Evolutionary conservation across 148 eudicot species (phyloP).

Genomic region (Pharnaceum exiguum): DNA sequence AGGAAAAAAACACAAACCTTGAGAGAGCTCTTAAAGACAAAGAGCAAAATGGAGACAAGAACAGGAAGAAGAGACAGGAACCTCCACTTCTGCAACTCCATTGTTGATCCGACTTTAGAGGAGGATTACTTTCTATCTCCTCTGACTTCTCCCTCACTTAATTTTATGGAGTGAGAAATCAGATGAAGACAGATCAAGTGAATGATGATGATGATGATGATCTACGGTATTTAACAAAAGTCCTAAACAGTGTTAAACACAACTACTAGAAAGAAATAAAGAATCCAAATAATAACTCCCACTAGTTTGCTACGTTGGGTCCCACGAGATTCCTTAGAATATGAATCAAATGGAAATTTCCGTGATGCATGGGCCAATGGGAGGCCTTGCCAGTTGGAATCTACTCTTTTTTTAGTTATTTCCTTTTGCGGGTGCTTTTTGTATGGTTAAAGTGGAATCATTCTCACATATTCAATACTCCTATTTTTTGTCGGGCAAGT

Average conservation of each 20-base stretch:
- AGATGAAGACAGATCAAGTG: too few species aligned
- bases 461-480: too few species aligned
- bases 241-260: too few species aligned
- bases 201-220: too few species aligned
- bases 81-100: slow-evolving; percentile 51
- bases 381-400: slow-evolving; percentile 3
- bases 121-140: slow-evolving; percentile 14
- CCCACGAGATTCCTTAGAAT: slow-evolving; percentile 15
- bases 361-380: slow-evolving; percentile 22
- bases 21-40: slow-evolving; percentile 32
- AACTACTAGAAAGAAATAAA: slow-evolving; percentile 1
- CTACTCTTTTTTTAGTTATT: too few species aligned
- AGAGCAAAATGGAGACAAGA: slow-evolving; percentile 41
- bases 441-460: too few species aligned
- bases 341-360: background rate
- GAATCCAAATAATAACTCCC: too few species aligned
- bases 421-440: too few species aligned
- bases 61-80: slow-evolving; percentile 43
- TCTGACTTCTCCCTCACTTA: background rate
- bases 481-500: too few species aligned
- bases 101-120: slow-evolving; percentile 15
- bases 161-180: too few species aligned
- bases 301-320: background rate
- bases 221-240: too few species aligned
- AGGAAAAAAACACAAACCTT: slow-evolving; percentile 34